Evolutionary conservation across 495 filamentous ascomycete genomes (phyloP), one percentile per base, ranked within the genome.

Genomic region (Staphylotrichum longicolle): DNA sequence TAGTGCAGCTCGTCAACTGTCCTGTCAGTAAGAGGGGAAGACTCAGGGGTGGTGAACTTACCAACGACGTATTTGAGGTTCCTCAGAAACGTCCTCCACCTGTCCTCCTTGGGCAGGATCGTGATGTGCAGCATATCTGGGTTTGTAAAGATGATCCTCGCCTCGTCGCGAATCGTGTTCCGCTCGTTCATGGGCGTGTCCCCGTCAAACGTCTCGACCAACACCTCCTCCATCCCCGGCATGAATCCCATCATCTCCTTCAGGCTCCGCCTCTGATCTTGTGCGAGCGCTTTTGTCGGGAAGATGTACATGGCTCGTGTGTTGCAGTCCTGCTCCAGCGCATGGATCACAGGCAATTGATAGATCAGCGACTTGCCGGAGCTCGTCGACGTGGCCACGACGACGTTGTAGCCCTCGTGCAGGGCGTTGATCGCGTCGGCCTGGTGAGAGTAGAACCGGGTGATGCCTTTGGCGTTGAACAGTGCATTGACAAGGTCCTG

Each of bases 331-430:
- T 83, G 78, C 73, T 98, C 93, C 10, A 99, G 80, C 34, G 88
- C 89, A 70, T 96, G 87, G 33, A 99, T 77, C 63, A 98, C 93
- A 0, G 94, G 94, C 20, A 99, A 79, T 68, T 98, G 95, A 68
- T 98, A 99, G 57, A 98, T 97, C 37, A 99, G 75, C 5, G 91
- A 96, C 74, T 99, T 99, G 5, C 94, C 94, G 1, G 95, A 98
- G 72, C 89, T 93, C 0, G 94, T 99, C 14, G 93, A 96, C 0
- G 94, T 99, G 4, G 92, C 85, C 1, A 98, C 88, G 61, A 99
- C 93, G 44, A 97, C 93, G 71, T 97, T 84, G 44, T 86, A 84
- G 0, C 91, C 92, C 4, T 85, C 85, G 62, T 96, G 83, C 34
- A 99, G 77, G 63, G 87, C 83, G 71, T 98, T 99, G 69, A 98